Evolutionary conservation across 768 basidiomycete genomes (phyloP), one percentile per base, ranked within the genome.

Genomic region (Amanita inopinata): DNA sequence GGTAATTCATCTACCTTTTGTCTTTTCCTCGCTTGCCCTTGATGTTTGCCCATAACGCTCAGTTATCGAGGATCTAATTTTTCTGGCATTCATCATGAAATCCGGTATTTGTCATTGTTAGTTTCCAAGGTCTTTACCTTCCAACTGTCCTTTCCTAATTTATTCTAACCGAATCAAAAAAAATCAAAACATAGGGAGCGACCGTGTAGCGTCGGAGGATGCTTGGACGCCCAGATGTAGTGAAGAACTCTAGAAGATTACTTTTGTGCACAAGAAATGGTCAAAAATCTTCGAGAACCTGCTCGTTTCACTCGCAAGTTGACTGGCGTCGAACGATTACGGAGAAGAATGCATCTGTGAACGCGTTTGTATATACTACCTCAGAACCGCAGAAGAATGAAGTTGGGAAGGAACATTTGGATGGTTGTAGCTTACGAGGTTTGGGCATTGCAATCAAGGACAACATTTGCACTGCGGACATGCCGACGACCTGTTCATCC

Each of bases 401-500:
- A 46, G 17, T 15, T 18, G 11, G 11, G 2, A 20, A 10, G 3
- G 23, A 8, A 24, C 46, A 10, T 24, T 33, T 25, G 40, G 38
- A n/a, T 5, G 49, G 57, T 20, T 56, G 56, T 0, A 48, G 65
- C 2, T 56, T 80, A 14, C 47, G 51, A 12, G 69, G 62, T n/a
- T 51, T 73, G 38, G 60, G 69, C 2, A 61, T 94, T 3, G 88
- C 79, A 0, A 61, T 94, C 38, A 96, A 97, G 60, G 90, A 93
- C 50, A 90, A 88, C 53, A 91, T 97, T 43, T 80, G 81, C 38
- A 88, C 86, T 0, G 47, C 56, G 1, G 61, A 61, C 2, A 66
- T 81, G 52, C 76, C 76, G 0, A 74, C 73, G 3, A 85, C 87
- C 27, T 90, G 89, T 55, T 80, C 87, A 2, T 92, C 90, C 0